Conservation (phyloP, 495 filamentous ascomycete species). For the Lophium mytilinum region DNA sequence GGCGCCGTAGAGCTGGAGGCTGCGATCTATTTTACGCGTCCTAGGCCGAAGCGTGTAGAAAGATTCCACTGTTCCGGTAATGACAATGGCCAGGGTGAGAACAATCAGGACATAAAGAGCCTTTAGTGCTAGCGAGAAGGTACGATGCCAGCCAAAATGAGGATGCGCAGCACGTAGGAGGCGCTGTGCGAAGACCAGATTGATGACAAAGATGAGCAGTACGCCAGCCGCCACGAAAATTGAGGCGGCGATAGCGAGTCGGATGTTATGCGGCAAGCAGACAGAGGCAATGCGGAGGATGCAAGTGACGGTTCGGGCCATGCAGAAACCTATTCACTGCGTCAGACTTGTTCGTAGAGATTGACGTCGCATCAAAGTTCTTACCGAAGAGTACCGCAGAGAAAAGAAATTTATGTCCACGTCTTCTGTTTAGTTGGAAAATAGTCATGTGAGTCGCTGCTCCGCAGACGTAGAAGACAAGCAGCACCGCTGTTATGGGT, state of each 20-base stretch:
- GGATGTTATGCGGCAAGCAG: conserved; percentile 16
- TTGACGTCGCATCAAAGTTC: background rate
- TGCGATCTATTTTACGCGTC: conserved; percentile 45
- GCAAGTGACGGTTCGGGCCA: conserved; percentile 30
- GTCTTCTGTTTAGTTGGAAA: conserved; percentile 21
- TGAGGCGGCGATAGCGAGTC: conserved; percentile 32
- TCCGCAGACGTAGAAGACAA: conserved; percentile 16
- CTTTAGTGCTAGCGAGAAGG: conserved; percentile 44
- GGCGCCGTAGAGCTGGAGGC: conserved; percentile 57
- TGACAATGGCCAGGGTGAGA: conserved; percentile 57
- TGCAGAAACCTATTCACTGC: conserved; percentile 28
- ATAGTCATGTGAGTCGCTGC: conserved; percentile 25
- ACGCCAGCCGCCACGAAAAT: conserved; percentile 67
- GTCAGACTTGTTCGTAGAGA: background rate
- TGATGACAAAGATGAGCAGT: conserved; percentile 70
- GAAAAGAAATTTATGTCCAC: conserved; percentile 23
- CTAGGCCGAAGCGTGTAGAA: conserved; percentile 55
- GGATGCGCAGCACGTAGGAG: conserved; percentile 69
- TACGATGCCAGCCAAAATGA: conserved; percentile 54
- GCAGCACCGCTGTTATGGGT: conserved; percentile 23
- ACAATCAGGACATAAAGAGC: conserved; percentile 54
- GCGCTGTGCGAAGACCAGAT: conserved; percentile 72
- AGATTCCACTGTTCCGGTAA: conserved; percentile 54
- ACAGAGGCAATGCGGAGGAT: conserved; percentile 25
- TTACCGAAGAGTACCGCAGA: conserved; percentile 16